Percentiles rank a stretch among this genome's conserved stretches.
Evolutionary conservation across 805 yeast species (phyloP).

Genomic region (Candida dendrica): DNA sequence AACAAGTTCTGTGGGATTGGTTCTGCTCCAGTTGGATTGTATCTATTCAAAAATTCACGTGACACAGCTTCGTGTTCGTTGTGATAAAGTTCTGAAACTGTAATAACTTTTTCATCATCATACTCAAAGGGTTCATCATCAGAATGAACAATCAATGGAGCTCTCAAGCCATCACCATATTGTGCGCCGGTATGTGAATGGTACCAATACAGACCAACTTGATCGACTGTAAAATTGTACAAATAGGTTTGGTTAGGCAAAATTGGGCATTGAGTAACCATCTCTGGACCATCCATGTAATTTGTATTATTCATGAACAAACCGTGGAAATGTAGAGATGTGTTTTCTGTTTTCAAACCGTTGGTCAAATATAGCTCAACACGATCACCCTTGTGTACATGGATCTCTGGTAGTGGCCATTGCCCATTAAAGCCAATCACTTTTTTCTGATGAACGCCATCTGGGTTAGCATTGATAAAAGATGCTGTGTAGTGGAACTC

Average conservation of each 20-base stretch:
- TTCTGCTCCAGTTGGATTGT: slow-evolving; percentile 81
- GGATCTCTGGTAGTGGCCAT: slow-evolving; percentile 70
- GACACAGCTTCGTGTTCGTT: slow-evolving; percentile 39
- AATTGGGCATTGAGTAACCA: slow-evolving; percentile 77
- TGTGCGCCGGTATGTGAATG: slow-evolving; percentile 76
- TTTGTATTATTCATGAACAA: slow-evolving; percentile 54
- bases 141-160: slow-evolving; percentile 60
- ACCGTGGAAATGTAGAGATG: slow-evolving; percentile 78
- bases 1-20: slow-evolving; percentile 66
- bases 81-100: slow-evolving; percentile 62
- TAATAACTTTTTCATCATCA: slow-evolving; percentile 54
- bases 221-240: slow-evolving; percentile 66
- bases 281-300: slow-evolving; percentile 74
- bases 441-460: slow-evolving; percentile 46
- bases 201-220: slow-evolving; percentile 79
- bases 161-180: slow-evolving; percentile 74
- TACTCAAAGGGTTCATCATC: slow-evolving; percentile 43
- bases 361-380: slow-evolving; percentile 54
- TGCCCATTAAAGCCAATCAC: slow-evolving; percentile 62
- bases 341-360: slow-evolving; percentile 42
- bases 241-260: slow-evolving; percentile 57
- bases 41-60: slow-evolving; percentile 47
- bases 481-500: slow-evolving; percentile 48
- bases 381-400: slow-evolving; percentile 58
- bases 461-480: slow-evolving; percentile 62